A percentile compares a stretch with the other conserved stretches of the same genome.
phyloP scores from a whole-genome alignment of 2,329 filamentous ascomycete species.

The Botrytis paeoniae region DNA sequence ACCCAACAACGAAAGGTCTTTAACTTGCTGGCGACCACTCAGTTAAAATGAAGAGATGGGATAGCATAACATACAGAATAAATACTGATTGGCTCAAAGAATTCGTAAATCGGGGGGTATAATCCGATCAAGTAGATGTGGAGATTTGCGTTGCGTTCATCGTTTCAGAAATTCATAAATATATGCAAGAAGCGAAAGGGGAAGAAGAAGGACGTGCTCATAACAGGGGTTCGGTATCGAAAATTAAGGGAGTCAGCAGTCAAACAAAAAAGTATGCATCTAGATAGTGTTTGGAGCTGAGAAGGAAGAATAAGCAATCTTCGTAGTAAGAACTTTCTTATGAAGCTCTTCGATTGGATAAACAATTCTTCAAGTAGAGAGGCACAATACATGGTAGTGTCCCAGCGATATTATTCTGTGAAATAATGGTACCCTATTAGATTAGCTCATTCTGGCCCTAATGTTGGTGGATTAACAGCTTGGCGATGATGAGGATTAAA shows the following conservation, averaged over 20 bases:
- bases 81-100: background rate
- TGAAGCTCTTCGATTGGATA: background rate
- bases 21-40: background rate
- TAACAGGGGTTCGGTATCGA: constrained; percentile 1
- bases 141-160: background rate
- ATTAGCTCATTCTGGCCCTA: constrained; percentile 1
- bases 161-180: background rate
- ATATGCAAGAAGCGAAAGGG: background rate
- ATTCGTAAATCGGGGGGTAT: background rate
- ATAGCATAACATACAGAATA: background rate
- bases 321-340: background rate
- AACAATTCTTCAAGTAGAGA: background rate
- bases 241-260: background rate
- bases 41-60: background rate
- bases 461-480: background rate
- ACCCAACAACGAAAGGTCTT: background rate
- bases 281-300: background rate
- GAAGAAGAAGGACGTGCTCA: background rate
- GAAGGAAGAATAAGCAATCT: background rate
- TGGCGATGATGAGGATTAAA: constrained; percentile 2
- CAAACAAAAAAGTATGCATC: background rate
- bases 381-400: background rate
- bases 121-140: background rate
- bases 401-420: background rate
- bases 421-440: background rate